These are phyloP conservation scores for Hypomontagnella monticulosa DNA, from an alignment of 495 filamentous ascomycete species.

Conservation along the genomic window DNA sequence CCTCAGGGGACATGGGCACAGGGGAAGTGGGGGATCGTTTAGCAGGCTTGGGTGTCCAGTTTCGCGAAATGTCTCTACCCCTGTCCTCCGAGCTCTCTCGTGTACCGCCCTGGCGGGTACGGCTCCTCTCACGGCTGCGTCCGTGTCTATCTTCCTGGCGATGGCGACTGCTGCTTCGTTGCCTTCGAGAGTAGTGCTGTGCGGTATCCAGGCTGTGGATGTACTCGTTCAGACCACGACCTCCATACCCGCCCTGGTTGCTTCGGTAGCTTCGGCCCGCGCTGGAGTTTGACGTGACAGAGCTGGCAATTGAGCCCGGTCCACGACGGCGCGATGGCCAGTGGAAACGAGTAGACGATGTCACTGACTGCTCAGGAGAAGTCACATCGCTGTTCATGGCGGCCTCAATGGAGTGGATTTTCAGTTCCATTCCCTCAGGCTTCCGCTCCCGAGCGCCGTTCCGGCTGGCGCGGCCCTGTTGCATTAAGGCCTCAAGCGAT, in stretches of 20 bases:
- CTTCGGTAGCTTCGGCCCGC: slow-evolving; percentile 53
- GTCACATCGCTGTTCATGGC: slow-evolving; percentile 61
- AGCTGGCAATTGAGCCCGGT: slow-evolving; percentile 59
- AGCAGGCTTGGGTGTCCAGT: slow-evolving; percentile 74
- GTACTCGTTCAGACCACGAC: slow-evolving; percentile 81
- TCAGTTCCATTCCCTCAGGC: slow-evolving; percentile 81
- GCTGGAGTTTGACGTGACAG: slow-evolving; percentile 54
- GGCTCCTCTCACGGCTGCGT: slow-evolving; percentile 60
- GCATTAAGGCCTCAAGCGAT: slow-evolving; percentile 61
- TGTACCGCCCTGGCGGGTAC: slow-evolving; percentile 57
- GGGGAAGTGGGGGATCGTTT: slow-evolving; percentile 91
- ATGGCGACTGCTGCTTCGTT: slow-evolving; percentile 67
- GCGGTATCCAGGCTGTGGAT: slow-evolving; percentile 87
- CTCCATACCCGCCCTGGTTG: slow-evolving; percentile 51
- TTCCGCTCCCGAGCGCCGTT: slow-evolving; percentile 84
- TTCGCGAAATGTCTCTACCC: slow-evolving; percentile 69
- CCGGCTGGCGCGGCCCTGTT: slow-evolving; percentile 62
- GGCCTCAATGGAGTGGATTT: slow-evolving; percentile 68
- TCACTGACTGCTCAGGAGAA: slow-evolving; percentile 59
- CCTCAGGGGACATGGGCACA: slow-evolving; percentile 90
- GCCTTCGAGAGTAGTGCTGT: slow-evolving; percentile 66
- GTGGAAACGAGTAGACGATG: slow-evolving; percentile 56
- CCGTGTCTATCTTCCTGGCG: slow-evolving; percentile 54
- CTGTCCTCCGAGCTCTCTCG: slow-evolving; percentile 75
- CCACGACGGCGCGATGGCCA: slow-evolving; percentile 58